Base-by-base conservation (phyloP, 208 protist genomes). In the Angomonas ambiguus region DNA sequence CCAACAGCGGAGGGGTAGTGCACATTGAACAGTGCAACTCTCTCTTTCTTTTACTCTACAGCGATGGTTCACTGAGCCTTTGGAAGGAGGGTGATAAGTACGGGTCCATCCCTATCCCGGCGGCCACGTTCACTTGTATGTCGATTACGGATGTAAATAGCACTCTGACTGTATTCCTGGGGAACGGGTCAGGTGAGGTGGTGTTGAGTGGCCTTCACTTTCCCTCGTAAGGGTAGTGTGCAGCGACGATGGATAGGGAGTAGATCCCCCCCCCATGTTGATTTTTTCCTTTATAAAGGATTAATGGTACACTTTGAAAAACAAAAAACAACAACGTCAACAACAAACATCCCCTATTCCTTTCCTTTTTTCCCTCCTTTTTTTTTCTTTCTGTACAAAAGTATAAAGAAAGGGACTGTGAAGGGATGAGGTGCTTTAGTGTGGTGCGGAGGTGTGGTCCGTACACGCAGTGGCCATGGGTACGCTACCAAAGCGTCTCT, bases 311-410 rank as follows among this genome's bases (percentile, higher is more conserved):
- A 48, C 38, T 11, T 48, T 11, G 18, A 48, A 18, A 48, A 48
- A 48, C 38, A 11, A 48, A 48, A 48, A 48, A 18, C 11, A 48
- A 48, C 11, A 48, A 48, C 38, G 3, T 65, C 10, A 13, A 30
- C 5, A 6, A 53, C 60, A 45, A 20, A 20, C 13, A 8, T 38
- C 16, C 48, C 45, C 35, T 58, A 22, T 30, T 20, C 22, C 33
- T 57, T 25, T 66, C n/a, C 2, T 55, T 25, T 35, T 30, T 20
- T 55, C 25, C n/a, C 31, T 53, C 28, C 25, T 67, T 72, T 33
- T 65, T 57, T 72, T 58, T 61, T 42, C 33, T 62, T 66, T 63
- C 22, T 8, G 16, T 2, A 24, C 30, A 8, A 2, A 5, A 5
- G 28, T 32, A 32, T 59, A 10, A 22, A 45, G 16, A 45, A 45